A percentile compares a stretch with the other conserved stretches of the same genome.
These are phyloP conservation scores for Capsicum chinense DNA, from an alignment of 257 asterid genomes.

Conservation along the genomic window DNA sequence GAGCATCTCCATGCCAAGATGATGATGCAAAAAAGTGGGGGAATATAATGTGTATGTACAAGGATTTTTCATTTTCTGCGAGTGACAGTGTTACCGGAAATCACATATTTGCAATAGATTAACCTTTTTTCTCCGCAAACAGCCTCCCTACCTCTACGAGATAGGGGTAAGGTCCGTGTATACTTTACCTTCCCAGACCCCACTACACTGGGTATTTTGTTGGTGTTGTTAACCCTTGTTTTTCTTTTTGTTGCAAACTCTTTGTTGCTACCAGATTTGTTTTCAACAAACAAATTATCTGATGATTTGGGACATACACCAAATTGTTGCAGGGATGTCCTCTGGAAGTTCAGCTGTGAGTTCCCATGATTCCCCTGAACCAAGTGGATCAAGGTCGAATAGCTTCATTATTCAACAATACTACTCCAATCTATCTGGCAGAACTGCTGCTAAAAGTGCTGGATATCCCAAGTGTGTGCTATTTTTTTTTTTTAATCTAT, in stretches of 20 bases:
- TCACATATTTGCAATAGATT: background rate
- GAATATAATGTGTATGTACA: background rate
- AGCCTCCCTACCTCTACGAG: no score
- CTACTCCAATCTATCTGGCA: constrained; percentile 26
- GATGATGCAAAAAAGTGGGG: background rate
- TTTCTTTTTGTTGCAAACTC: background rate
- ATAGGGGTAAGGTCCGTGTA: no score
- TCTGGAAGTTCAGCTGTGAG: constrained; percentile 39
- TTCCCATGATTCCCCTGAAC: constrained; percentile 27
- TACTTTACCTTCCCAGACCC: no score
- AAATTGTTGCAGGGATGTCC: constrained; percentile 41
- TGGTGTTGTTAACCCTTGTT: background rate
- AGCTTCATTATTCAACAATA: constrained; percentile 31
- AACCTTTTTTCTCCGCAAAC: background rate
- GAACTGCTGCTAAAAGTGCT: constrained; percentile 23
- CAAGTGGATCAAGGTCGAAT: constrained; percentile 29
- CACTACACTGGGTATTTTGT: no score
- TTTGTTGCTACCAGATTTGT: background rate
- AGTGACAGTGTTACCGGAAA: background rate
- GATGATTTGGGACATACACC: background rate
- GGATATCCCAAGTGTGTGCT: constrained; percentile 43
- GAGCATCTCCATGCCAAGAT: background rate
- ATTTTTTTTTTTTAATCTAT: constrained; percentile 1
- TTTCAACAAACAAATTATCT: background rate
- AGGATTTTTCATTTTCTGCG: background rate